Evolutionary conservation across 2,329 filamentous ascomycete genomes (phyloP).

Genomic region (Beauveria sp.): DNA sequence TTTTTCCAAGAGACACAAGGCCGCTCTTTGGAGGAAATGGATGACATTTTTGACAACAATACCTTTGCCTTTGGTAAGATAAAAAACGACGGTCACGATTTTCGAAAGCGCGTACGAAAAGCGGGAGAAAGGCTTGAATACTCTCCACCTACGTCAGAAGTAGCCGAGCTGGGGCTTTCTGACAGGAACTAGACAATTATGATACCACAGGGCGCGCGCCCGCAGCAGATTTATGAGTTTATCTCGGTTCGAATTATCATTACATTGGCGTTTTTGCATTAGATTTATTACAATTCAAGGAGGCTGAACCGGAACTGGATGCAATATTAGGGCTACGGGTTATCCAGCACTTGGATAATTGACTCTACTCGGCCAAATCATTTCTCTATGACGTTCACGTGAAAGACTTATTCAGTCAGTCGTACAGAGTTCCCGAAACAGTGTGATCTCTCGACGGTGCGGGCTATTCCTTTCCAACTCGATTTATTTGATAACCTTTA

Average conservation of each 20-base stretch:
- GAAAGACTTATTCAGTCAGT: too few relatives aligned
- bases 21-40: slow-evolving; percentile 13
- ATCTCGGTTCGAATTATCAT: background rate
- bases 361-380: background rate
- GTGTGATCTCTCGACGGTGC: too few relatives aligned
- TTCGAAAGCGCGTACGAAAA: slow-evolving; percentile 8
- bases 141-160: slow-evolving; percentile 10
- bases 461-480: too few relatives aligned
- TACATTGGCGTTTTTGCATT: slow-evolving; percentile 4
- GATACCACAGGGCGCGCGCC: slow-evolving; percentile 1
- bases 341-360: background rate
- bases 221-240: background rate
- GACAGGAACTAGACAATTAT: slow-evolving; percentile 3
- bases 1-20: slow-evolving; percentile 15
- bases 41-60: slow-evolving; percentile 14
- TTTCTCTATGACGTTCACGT: too few relatives aligned
- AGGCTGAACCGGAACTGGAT: background rate
- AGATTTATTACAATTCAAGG: background rate
- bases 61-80: slow-evolving; percentile 15
- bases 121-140: slow-evolving; percentile 7
- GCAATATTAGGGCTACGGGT: background rate
- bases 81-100: background rate
- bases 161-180: slow-evolving; percentile 8
- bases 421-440: too few relatives aligned
- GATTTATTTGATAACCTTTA: too few relatives aligned